These are phyloP conservation scores for Rhododendron mucronatum DNA, from an alignment of 148 eudicot species.

Conservation along the genomic window DNA sequence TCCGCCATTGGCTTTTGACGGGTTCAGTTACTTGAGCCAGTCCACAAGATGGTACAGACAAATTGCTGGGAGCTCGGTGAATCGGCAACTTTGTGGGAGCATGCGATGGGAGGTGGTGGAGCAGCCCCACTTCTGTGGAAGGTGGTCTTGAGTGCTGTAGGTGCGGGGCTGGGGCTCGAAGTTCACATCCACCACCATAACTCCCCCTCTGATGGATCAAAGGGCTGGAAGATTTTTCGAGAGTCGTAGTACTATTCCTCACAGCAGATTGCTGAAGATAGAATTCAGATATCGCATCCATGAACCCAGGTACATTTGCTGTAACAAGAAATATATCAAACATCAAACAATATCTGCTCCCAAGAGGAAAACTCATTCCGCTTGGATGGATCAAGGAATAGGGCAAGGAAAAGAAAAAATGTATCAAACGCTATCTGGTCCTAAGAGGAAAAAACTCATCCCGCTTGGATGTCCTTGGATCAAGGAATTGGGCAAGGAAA, in stretches of 20 bases:
- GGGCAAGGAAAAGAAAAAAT: background rate
- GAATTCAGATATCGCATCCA: background rate
- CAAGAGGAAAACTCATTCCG: background rate
- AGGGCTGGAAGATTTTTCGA: background rate
- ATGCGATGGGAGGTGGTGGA: background rate
- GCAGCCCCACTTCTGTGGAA: background rate
- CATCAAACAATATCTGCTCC: background rate
- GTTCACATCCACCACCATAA: background rate
- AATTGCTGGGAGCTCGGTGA: background rate
- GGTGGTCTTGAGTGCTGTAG: constrained; percentile 1
- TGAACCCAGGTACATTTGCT: background rate
- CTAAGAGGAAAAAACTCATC: background rate
- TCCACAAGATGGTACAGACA: background rate
- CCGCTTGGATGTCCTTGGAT: background rate
- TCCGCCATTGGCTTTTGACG: background rate
- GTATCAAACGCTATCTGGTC: background rate
- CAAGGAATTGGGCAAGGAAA: background rate
- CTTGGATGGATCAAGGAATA: background rate
- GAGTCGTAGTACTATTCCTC: background rate
- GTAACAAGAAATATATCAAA: background rate
- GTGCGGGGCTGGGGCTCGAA: constrained; percentile 36
- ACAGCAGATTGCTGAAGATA: constrained; percentile 5
- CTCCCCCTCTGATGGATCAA: background rate
- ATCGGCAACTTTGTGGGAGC: background rate
- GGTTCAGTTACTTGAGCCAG: background rate